Conservation (phyloP, 2,329 filamentous ascomycete species). For the Trichoderma arundinaceum region DNA sequence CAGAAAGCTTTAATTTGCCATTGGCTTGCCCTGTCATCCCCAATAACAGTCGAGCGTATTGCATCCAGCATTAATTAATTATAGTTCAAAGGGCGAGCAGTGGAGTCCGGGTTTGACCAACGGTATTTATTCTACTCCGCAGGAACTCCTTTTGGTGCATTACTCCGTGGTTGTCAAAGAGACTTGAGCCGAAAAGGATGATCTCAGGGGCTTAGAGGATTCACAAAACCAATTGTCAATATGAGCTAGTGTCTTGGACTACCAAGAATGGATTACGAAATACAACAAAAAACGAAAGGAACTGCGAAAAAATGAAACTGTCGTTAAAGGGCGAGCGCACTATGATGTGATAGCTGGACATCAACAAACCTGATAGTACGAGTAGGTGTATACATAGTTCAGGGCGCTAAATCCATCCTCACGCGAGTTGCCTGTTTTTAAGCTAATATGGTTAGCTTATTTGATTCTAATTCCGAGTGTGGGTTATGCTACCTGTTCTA, state of each 20-base stretch:
- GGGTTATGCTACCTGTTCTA: neutral
- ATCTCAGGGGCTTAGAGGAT: neutral
- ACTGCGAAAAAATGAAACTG: too few relatives aligned
- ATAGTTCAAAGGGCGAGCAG: neutral
- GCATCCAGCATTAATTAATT: neutral
- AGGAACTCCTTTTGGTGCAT: neutral
- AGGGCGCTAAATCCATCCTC: neutral
- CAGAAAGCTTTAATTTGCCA: neutral
- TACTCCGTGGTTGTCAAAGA: neutral
- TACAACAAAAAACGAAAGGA: too few relatives aligned
- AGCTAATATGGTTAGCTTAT: neutral
- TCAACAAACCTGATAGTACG: neutral
- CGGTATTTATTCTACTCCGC: neutral
- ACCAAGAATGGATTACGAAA: too few relatives aligned
- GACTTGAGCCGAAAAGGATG: neutral
- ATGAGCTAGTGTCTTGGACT: too few relatives aligned
- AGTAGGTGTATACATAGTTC: neutral
- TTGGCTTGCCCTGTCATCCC: neutral
- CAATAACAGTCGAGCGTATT: neutral
- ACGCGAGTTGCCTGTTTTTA: neutral
- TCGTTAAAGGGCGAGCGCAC: too few relatives aligned
- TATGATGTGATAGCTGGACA: too few relatives aligned
- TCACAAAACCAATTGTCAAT: too few relatives aligned
- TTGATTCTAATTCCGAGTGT: neutral
- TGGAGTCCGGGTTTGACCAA: neutral